These are phyloP conservation scores for Globisporangium nodosum DNA, from an alignment of 352 stramenopile genomes.

Conservation along the genomic window DNA sequence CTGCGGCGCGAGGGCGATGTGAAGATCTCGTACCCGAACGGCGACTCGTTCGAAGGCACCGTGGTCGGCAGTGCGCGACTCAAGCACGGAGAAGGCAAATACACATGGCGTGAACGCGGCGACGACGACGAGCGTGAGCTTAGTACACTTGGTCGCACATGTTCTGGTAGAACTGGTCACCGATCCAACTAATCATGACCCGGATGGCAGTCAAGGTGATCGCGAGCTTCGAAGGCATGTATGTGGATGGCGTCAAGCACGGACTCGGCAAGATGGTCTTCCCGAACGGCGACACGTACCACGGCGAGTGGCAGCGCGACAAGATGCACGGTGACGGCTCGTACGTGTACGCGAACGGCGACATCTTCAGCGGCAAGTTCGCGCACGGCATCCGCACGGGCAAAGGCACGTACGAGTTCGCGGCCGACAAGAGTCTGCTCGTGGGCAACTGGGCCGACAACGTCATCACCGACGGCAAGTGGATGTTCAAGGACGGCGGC, in stretches of 20 bases:
- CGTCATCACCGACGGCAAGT: conserved; percentile 86
- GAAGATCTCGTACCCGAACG: conserved; percentile 87
- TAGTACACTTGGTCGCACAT: neutral
- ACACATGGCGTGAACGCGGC: conserved; percentile 75
- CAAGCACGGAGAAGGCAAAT: conserved; percentile 87
- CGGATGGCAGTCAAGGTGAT: conserved; percentile 38
- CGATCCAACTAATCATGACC: neutral
- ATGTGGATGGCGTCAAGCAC: conserved; percentile 79
- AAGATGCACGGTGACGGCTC: conserved; percentile 88
- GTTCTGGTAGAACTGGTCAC: neutral
- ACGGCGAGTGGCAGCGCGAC: conserved; percentile 84
- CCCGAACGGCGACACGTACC: conserved; percentile 86
- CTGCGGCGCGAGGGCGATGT: conserved; percentile 78
- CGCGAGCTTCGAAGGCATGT: conserved; percentile 82
- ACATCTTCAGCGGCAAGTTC: conserved; percentile 89
- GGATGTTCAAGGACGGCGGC: conserved; percentile 87
- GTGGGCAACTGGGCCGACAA: conserved; percentile 85
- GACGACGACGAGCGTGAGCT: conserved; percentile 53
- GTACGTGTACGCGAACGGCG: conserved; percentile 88
- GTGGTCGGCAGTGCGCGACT: conserved; percentile 61
- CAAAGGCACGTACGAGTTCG: conserved; percentile 89
- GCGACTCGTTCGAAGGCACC: conserved; percentile 87
- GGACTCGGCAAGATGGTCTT: conserved; percentile 91
- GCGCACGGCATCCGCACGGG: conserved; percentile 75
- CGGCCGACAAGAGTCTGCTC: conserved; percentile 72